Base-by-base conservation (phyloP, 2,329 filamentous ascomycete genomes). In the Simplicillium aogashimaense region DNA sequence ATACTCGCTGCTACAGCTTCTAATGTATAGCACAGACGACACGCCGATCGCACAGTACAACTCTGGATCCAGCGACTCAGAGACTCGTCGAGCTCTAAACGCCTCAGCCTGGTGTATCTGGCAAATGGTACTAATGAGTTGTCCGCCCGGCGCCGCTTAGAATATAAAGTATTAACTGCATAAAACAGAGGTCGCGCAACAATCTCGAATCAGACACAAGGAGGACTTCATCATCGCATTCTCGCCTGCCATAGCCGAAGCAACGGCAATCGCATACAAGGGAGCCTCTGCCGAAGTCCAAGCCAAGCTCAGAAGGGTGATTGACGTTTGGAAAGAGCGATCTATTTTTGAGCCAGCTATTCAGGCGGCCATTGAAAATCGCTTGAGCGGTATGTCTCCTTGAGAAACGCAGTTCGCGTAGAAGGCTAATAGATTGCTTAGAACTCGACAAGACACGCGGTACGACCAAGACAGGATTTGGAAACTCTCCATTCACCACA, bases 221-320 rank as follows among this genome's bases (percentile, higher is more conserved):
- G 81, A 89, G 39, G 92, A 98, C 52, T 98, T 98, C 51, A 74
- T 95, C 12, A 74, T 83, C 45, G 90, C 92, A 7, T 97, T 95
- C 61, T 83, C 90, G 35, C 89, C 92, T 4, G 75, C 95, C 50
- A 85, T 98, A 47, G 86, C 86, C 15, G 92, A 98, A 60, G 90
- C 88, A n/a, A 83, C 84, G 9, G 74, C 86, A 12, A 71, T 77
- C n/a, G 90, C 92, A 31, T 98, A 97, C 60, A 94, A 90, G 61
- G 87, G 88, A 45, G 82, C 88, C 2, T 79, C 86, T 7, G 74
- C 79, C 30, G 90, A 98, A 38, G 78, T 95, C 20, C 92, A 97
- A 58, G 75, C 77, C 43, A 95, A 95, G 59, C 70, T 98, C 30
- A 76, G 83, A 45, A 77, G 92, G 28, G 90, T 97, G 1, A 78